Evolutionary conservation across 495 filamentous ascomycete genomes (phyloP), one percentile per base, ranked within the genome.

Genomic region (Halenospora varia): DNA sequence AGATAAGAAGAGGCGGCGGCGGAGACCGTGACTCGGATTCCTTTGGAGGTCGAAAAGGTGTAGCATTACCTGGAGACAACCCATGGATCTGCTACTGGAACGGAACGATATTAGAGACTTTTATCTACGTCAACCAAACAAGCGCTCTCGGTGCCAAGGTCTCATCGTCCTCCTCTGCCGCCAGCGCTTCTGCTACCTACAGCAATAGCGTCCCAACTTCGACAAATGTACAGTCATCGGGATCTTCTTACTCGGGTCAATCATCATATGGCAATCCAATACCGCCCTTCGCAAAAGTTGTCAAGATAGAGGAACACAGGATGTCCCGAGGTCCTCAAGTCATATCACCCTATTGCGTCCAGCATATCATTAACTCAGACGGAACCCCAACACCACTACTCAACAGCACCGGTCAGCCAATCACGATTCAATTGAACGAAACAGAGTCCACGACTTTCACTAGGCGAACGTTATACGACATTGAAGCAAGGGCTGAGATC

Each of bases 21-120:
- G 53, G 10, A 51, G 62, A 62, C 15, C 1, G 11, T 13, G 23
- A 44, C 13, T 10, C 29, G 9, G 9, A 26, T 35, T 1, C 25
- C 46, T 73, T 73, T 51, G 75, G 71, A 29, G 19, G 3, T 10
- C 71, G 77, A 40, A 84, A 79, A 56, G 64, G 78, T 17, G 62
- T 76, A 40, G 81, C 82, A 2, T 62, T 78, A 51, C 70, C 74
- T 1, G 84, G 84, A 0, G 86, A 92, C 35, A 82, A 79, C 51
- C 86, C 89, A 1, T 97, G 92, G 92, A 84, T 89, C 62, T 97
- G 92, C 69, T 87, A 79, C 65, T 97, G 90, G 90, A 92, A 93
- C 57, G 76, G 82, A 3, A 96, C 91, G 0, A 77, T 83, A 46
- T 73, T 97, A 47, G 90, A 96, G 61, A 76, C 86, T 17, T 94